Evolutionary conservation across 371 early-diverging fungal species (phyloP), one percentile per base, ranked within the genome.

Genomic region (Globomyces sp.): DNA sequence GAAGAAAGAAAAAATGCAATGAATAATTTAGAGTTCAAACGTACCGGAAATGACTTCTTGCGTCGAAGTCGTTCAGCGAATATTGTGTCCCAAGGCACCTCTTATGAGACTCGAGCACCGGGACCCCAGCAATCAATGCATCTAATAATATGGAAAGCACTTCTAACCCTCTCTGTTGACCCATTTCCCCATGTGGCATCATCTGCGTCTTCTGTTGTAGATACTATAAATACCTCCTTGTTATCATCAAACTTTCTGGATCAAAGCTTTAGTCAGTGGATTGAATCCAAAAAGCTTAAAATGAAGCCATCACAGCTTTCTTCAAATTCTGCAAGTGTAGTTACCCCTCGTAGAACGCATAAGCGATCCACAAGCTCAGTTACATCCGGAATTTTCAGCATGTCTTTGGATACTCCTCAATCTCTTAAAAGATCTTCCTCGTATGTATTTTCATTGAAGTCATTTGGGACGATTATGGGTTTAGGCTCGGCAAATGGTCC

Each of bases 131-230:
- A 57, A 34, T 71, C 67, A 4, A 72, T 51, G 57, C 37, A 49
- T 51, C 39, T 24, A 8, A 48, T 60, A 10, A 77, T 90, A 9
- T 91, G 90, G 90, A 92, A 93, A 69, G 85, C 87, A 3, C 68
- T 94, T 2, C 79, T 92, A 41, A 86, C 81, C 49, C 75, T 92
- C 4, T 88, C 90, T 9, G 86, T 89, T 0, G 95, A 94, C 70
- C 88, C 95, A 6, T 84, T 87, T 64, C 84, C 84, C 0, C 85
- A 85, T 2, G 89, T 92, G 0, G 83, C 92, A 2, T 70, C 74
- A 13, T 72, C 86, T 3, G 91, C 91, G 0, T 70, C 80, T 1
- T 68, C 71, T 2, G 81, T 92, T 2, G 89, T 92, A n/a, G 94
- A 93, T 74, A 74, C 82, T 60, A 81, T 93, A 68, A 86, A 87